These are phyloP conservation scores for Marasmius tenuissimus DNA, from an alignment of 1,284 basidiomycete genomes.

Conservation along the genomic window DNA sequence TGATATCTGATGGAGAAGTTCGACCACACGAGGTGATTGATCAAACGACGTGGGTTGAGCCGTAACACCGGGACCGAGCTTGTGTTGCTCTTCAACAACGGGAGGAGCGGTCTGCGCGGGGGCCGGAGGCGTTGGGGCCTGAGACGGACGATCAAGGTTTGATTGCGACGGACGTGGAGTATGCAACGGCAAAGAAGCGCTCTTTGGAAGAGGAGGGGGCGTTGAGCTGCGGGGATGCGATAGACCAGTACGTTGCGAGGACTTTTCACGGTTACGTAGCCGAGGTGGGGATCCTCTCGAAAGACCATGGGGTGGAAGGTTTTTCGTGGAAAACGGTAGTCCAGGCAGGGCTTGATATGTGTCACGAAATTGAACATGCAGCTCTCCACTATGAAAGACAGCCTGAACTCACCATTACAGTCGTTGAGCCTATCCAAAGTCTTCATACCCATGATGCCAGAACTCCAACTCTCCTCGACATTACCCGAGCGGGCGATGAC, in stretches of 20 bases:
- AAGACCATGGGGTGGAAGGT: conserved; percentile 37
- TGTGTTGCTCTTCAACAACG: conserved; percentile 33
- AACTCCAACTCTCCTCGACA: conserved; percentile 65
- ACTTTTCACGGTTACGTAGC: conserved; percentile 58
- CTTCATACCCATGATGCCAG: conserved; percentile 71
- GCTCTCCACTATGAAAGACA: neutral
- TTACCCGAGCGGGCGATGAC: conserved; percentile 63
- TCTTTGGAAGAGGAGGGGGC: conserved; percentile 81
- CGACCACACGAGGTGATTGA: conserved; percentile 70
- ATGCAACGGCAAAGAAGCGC: conserved; percentile 75
- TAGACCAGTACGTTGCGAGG: conserved; percentile 37
- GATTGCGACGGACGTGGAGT: conserved; percentile 42
- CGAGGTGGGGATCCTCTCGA: conserved; percentile 49
- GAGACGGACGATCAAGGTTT: conserved; percentile 23
- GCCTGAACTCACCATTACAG: conserved; percentile 52
- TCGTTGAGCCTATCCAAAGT: conserved; percentile 64
- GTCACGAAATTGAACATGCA: neutral
- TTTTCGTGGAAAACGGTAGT: conserved; percentile 51
- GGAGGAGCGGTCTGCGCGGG: conserved; percentile 26
- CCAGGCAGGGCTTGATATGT: conserved; percentile 29
- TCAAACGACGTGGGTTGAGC: conserved; percentile 50
- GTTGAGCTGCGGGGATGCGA: conserved; percentile 55
- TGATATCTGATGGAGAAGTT: conserved; percentile 78
- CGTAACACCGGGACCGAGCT: conserved; percentile 32
- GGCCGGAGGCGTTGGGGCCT: conserved; percentile 31